Base-by-base conservation (phyloP, 2,329 filamentous ascomycete genomes). In the Trichothecium sympodiale region DNA sequence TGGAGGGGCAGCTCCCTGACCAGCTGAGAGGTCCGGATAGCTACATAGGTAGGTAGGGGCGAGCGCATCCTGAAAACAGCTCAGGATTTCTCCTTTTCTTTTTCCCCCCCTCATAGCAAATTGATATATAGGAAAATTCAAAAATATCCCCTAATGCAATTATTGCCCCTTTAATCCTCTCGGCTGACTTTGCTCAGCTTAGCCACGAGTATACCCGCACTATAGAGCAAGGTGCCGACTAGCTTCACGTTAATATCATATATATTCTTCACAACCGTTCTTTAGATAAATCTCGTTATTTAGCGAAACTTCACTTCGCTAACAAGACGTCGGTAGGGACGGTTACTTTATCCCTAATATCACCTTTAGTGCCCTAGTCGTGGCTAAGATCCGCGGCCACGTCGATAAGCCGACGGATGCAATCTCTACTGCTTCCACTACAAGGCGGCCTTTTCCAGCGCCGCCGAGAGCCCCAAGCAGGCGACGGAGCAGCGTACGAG, bases 351-450 rank as follows among this genome's bases (percentile, higher is more conserved):
- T 98, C 29, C 91, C 91, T 35, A 98, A 98, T 65, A 87, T 98
- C 60, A 96, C 91, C 33, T 95, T 96, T 54, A 91, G 91, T 40
- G 80, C 89, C 15, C 88, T 89, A 5, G 87, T 98, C 27, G 91
- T 98, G 31, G 89, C 86, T 48, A 94, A 89, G 67, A 91, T 98
- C 51, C 79, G 91, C 43, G 69, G 74, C 31, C 83, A 94, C 51
- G 88, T 98, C 50, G 80, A 85, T 38, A 71, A 72, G 47, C 88
- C 87, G 3, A 68, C 69, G 91, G 91, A 36, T 95, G 88, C 62
- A 87, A 98, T 60, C 72, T 98, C n/a, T 98, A 98, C 69, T 96
- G 91, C 70, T 98, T 98, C 70, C 91, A 98, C 69, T 96, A 96
- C 62, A 91, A 98, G 65, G 91, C 91, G 17, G 91, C 91, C 44